These are phyloP conservation scores for Pueraria montana DNA, from an alignment of 306 rosid genomes.

Conservation along the genomic window DNA sequence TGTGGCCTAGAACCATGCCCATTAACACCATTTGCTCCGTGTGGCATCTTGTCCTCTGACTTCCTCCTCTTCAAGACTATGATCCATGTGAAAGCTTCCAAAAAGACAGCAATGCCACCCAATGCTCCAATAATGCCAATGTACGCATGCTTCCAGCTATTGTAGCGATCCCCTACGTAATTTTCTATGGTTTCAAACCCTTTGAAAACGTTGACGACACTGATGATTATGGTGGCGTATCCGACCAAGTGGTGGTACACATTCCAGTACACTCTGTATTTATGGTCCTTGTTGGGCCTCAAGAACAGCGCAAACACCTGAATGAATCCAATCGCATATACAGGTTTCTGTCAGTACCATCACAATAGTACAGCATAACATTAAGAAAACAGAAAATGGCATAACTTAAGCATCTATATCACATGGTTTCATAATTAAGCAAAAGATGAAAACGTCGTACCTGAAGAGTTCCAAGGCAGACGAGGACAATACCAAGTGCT, in stretches of 20 bases:
- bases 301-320: constrained; percentile 88
- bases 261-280: constrained; percentile 82
- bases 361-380: not conserved
- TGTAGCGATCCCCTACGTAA: constrained; percentile 53
- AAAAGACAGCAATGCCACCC: constrained; percentile 68
- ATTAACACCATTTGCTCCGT: constrained; percentile 52
- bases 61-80: constrained; percentile 58
- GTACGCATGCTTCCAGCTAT: constrained; percentile 74
- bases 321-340: not conserved
- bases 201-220: constrained; percentile 68
- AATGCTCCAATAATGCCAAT: constrained; percentile 70
- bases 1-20: constrained; percentile 52
- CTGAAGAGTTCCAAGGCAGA: constrained; percentile 88
- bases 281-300: constrained; percentile 92
- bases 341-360: not conserved
- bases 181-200: constrained; percentile 67
- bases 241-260: constrained; percentile 73
- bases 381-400: too few relatives aligned
- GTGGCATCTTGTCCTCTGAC: constrained; percentile 44
- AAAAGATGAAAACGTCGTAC: constrained; percentile 44
- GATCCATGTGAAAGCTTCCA: constrained; percentile 75
- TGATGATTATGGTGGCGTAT: constrained; percentile 69
- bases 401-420: too few relatives aligned
- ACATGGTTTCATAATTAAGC: not conserved
- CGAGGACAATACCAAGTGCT: constrained; percentile 68